Conservation (phyloP, 208 protist genomes). For the Leishmania guyanensis region DNA sequence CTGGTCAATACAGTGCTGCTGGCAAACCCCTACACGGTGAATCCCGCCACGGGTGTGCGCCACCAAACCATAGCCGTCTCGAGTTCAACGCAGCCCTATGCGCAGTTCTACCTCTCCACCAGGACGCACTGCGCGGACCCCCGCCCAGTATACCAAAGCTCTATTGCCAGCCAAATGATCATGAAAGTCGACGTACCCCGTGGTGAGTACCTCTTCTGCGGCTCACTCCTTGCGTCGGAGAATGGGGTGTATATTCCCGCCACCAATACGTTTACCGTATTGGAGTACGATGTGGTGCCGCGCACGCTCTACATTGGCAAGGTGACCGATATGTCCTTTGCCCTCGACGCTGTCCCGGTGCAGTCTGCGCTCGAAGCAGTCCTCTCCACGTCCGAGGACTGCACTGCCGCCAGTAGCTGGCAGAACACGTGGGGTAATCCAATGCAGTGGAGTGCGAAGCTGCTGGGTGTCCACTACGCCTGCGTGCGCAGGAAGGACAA, state of each 20-base stretch:
- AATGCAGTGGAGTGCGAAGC: constrained; percentile 19
- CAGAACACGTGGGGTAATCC: not conserved
- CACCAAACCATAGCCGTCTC: constrained; percentile 1
- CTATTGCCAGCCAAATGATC: not conserved
- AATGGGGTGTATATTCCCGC: constrained; percentile 1
- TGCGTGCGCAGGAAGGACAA: constrained; percentile 29
- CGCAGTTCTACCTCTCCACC: not conserved
- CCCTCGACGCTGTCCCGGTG: not conserved
- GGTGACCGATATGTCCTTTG: constrained; percentile 3
- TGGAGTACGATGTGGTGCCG: constrained; percentile 12
- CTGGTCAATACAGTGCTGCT: not conserved
- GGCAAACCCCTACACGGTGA: not conserved
- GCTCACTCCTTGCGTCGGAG: not conserved
- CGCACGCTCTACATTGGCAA: constrained; percentile 7
- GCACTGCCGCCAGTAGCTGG: not conserved
- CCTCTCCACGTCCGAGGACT: constrained; percentile 6
- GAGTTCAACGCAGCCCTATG: not conserved
- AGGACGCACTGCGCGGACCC: not conserved
- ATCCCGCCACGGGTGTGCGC: constrained; percentile 2
- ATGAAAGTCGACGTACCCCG: not conserved
- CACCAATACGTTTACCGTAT: not conserved
- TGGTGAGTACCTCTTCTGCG: constrained; percentile 9
- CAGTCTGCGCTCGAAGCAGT: not conserved
- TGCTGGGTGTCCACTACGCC: constrained; percentile 42
- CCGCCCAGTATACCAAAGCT: not conserved